Base-by-base conservation (phyloP, 805 yeast species). In the Yamadazyma paraphyllophila region DNA sequence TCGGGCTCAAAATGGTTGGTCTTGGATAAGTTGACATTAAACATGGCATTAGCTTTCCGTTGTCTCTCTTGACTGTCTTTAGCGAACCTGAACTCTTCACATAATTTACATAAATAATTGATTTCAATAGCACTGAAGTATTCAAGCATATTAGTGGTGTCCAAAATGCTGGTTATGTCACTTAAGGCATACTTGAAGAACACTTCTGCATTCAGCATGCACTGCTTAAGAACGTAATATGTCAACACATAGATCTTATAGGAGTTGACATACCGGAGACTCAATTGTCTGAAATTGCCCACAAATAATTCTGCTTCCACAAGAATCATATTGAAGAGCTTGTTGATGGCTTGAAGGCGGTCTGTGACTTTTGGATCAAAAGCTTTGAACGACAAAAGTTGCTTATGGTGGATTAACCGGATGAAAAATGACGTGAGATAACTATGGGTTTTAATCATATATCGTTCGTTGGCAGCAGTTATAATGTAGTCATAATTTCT, bases 241-340 rank as follows among this genome's bases (percentile, higher is more conserved):
- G 73, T 61, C 62, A 71, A 67, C 36, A 70, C 73, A 46, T 69
- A 67, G 11, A 71, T 52, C 48, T 63, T 61, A 58, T 70, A 70
- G 2, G 75, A 69, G 48, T 69, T 71, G 43, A 67, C 60, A 51
- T 71, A 71, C 4, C 61, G 61, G 15, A 59, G 48, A 50, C 74
- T 65, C 50, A 71, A 58, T 29, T 60, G 61, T 17, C 70, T 39
- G 56, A 71, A 71, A 49, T 67, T 66, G 1, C 76, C 76, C 27
- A 71, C 74, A 50, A 71, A 71, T 7, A 70, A 53, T 41, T 71
- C 76, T 1, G 75, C 68, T 43, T 71, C 75, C 0, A 60, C 46
- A 25, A 71, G 52, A 10, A 66, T 60, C 31, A 64, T 55, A 11
- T 54, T 57, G 45, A 69, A 67, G 34, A 71, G 54, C 13, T 48